These are phyloP conservation scores for Botrytis byssoidea DNA, from an alignment of 2,329 filamentous ascomycete genomes.

Conservation along the genomic window DNA sequence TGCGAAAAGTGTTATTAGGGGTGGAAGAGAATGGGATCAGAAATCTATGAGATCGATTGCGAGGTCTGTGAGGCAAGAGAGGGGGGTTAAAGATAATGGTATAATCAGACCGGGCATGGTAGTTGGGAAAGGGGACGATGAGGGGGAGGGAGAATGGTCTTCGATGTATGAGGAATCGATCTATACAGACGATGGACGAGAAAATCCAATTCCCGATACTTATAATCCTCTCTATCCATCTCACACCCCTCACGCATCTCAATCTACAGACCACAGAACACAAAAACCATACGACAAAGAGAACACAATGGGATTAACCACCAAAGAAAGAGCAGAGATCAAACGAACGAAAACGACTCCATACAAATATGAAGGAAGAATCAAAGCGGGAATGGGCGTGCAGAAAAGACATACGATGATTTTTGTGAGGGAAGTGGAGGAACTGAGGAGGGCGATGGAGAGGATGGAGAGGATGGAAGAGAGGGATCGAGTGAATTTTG, in stretches of 20 bases:
- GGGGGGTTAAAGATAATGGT: background rate
- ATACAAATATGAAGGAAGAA: background rate
- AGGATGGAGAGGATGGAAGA: background rate
- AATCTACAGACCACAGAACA: background rate
- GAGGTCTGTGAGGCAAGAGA: background rate
- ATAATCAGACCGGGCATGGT: background rate
- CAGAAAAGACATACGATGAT: background rate
- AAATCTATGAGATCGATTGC: background rate
- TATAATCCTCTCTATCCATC: background rate
- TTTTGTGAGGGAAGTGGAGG: background rate
- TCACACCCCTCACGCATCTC: background rate
- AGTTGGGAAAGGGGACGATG: background rate
- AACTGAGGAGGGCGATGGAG: background rate
- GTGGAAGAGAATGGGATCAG: background rate
- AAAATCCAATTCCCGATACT: background rate
- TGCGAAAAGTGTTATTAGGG: background rate
- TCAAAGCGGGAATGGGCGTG: slow-evolving; percentile 2
- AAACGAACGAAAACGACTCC: background rate
- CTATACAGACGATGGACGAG: background rate
- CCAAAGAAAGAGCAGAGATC: background rate
- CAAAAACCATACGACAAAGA: background rate
- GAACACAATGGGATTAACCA: background rate
- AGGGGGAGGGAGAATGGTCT: background rate
- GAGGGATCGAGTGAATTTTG: slow-evolving; percentile 15
- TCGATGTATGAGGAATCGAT: background rate